phyloP scores from a whole-genome alignment of 2,329 filamentous ascomycete species.

The Lachnellula suecica region DNA sequence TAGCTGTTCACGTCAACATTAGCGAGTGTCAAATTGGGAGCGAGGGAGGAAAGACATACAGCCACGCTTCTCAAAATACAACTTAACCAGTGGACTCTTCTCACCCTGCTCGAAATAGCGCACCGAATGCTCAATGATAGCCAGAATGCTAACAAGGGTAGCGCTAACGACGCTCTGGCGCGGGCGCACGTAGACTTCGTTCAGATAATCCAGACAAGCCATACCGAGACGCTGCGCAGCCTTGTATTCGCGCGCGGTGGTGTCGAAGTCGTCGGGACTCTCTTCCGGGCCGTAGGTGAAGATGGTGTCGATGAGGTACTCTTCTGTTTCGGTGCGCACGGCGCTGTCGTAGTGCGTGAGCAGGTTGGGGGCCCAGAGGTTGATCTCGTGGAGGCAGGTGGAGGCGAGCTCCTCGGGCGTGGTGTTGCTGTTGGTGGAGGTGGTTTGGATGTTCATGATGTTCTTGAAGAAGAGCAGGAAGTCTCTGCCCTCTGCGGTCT shows the following conservation, averaged over 20 bases:
- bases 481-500: slow-evolving; percentile 30
- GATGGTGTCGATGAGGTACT: slow-evolving; percentile 24
- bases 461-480: slow-evolving; percentile 34
- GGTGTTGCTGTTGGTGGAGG: slow-evolving; percentile 32
- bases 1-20: slow-evolving; percentile 26
- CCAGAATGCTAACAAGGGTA: slow-evolving; percentile 25
- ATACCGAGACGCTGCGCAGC: slow-evolving; percentile 26
- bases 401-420: slow-evolving; percentile 35
- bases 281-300: slow-evolving; percentile 16
- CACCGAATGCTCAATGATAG: slow-evolving; percentile 24
- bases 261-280: slow-evolving; percentile 7
- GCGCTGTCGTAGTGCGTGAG: slow-evolving; percentile 48
- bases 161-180: slow-evolving; percentile 28
- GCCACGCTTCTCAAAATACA: slow-evolving; percentile 15
- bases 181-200: slow-evolving; percentile 28
- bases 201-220: slow-evolving; percentile 30
- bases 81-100: slow-evolving; percentile 10
- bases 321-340: slow-evolving; percentile 42
- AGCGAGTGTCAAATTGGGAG: slow-evolving; percentile 9
- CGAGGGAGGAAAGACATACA: slow-evolving; percentile 16
- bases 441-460: slow-evolving; percentile 15
- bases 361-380: slow-evolving; percentile 50
- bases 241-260: slow-evolving; percentile 4
- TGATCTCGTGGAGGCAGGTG: slow-evolving; percentile 39
- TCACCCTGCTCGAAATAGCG: slow-evolving; percentile 26